Conservation (phyloP, 139 green algal genomes). For the Trebouxia sp. region DNA sequence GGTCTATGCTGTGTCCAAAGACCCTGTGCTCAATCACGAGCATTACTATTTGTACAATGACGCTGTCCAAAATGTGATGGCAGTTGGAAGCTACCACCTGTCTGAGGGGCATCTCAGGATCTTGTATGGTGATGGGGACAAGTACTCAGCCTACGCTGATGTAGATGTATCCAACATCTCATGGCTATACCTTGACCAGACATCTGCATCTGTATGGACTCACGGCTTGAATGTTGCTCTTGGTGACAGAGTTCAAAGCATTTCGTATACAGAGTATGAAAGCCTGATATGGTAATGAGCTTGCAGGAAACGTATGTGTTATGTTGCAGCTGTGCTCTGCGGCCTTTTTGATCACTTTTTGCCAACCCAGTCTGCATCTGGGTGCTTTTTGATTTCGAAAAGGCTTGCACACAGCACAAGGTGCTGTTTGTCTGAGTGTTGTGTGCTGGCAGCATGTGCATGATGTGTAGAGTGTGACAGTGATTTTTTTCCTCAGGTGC, state of each 20-base stretch:
- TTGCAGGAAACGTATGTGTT: no score
- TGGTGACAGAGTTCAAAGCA: neutral
- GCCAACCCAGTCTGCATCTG: no score
- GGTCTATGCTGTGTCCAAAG: neutral
- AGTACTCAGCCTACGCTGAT: neutral
- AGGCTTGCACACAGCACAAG: no score
- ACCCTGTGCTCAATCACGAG: neutral
- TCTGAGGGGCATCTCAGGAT: neutral
- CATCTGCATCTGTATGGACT: neutral
- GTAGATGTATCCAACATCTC: neutral
- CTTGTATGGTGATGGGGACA: neutral
- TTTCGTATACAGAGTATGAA: neutral
- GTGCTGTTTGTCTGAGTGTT: no score
- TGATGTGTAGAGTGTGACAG: no score
- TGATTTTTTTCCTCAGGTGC: no score
- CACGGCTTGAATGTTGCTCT: neutral
- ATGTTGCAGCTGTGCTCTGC: no score
- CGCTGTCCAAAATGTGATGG: conserved; percentile 1
- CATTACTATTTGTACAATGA: neutral
- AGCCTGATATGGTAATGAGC: neutral
- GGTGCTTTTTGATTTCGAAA: no score
- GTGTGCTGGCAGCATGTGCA: no score
- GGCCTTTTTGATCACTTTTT: no score
- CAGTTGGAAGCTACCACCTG: conserved; percentile 17
- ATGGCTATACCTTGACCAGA: neutral